Percentiles rank a stretch among this genome's conserved stretches.
Conservation (phyloP, 2,329 filamentous ascomycete genomes). For the Cladophialophora chaetospira region DNA sequence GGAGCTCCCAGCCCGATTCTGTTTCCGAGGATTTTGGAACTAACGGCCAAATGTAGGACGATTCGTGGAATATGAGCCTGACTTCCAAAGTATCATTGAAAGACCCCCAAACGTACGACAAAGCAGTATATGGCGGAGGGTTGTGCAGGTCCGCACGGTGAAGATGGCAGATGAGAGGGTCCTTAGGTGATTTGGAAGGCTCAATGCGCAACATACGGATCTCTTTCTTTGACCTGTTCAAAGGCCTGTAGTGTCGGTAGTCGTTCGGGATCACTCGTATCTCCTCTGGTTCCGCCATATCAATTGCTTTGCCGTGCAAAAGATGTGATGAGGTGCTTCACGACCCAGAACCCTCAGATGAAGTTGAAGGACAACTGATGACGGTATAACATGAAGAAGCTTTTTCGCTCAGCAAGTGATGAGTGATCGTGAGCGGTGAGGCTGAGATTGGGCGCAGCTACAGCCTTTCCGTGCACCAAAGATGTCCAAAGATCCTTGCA, state of each 20-base stretch:
- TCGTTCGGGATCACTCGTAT: neutral
- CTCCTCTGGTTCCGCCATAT: neutral
- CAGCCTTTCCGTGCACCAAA: neutral
- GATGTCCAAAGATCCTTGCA: slow-evolving; percentile 2
- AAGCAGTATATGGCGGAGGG: neutral
- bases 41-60: neutral
- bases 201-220: neutral
- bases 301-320: neutral
- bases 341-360: no score
- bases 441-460: slow-evolving; percentile 4
- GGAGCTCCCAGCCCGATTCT: no score
- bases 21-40: no score
- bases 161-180: slow-evolving; percentile 1
- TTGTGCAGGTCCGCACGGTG: neutral
- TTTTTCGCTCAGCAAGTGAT: no score
- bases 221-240: neutral
- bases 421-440: neutral
- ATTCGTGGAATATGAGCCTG: neutral
- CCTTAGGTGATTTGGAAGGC: neutral
- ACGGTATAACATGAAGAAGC: no score
- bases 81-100: neutral
- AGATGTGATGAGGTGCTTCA: no score
- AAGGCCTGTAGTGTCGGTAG: neutral
- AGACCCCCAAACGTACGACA: neutral
- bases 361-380: no score